These are phyloP conservation scores for Rhodotorula sphaerocarpa DNA, from an alignment of 768 basidiomycete genomes.

Conservation along the genomic window DNA sequence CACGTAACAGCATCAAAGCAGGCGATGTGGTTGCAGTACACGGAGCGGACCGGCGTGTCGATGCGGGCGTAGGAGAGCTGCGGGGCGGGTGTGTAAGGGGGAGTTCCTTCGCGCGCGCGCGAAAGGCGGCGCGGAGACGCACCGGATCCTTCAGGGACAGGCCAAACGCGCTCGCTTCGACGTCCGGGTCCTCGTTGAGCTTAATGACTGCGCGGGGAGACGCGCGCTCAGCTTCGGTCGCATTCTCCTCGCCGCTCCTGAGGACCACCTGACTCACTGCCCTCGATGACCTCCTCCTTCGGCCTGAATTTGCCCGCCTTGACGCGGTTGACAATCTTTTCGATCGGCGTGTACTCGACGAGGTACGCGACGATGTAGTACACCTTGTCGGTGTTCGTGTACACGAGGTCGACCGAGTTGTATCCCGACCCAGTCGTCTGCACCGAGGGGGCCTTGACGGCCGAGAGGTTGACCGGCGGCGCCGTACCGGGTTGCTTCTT, in stretches of 20 bases:
- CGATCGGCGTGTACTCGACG: constrained; percentile 66
- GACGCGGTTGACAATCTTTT: constrained; percentile 61
- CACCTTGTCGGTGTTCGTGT: constrained; percentile 44
- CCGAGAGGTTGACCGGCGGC: constrained; percentile 51
- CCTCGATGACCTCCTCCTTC: constrained; percentile 57
- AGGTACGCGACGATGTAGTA: constrained; percentile 78
- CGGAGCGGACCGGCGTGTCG: constrained; percentile 72
- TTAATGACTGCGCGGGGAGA: constrained; percentile 9
- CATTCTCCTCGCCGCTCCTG: no score
- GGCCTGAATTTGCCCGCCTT: constrained; percentile 60
- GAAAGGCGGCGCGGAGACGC: constrained; percentile 42
- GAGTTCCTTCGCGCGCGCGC: background rate
- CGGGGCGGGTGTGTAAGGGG: constrained; percentile 1
- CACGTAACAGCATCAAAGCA: constrained; percentile 94
- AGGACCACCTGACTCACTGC: no score
- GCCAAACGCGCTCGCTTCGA: constrained; percentile 76
- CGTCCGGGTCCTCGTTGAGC: constrained; percentile 63
- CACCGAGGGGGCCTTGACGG: background rate
- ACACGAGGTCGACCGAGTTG: constrained; percentile 32
- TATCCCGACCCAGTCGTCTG: background rate
- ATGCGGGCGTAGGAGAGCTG: constrained; percentile 82
- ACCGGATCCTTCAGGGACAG: constrained; percentile 93
- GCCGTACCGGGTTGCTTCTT: constrained; percentile 94
- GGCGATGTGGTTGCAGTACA: constrained; percentile 76
- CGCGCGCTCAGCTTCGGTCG: no score